phyloP scores from a whole-genome alignment of 2,329 filamentous ascomycete species.

The Penicillium brasilianum region DNA sequence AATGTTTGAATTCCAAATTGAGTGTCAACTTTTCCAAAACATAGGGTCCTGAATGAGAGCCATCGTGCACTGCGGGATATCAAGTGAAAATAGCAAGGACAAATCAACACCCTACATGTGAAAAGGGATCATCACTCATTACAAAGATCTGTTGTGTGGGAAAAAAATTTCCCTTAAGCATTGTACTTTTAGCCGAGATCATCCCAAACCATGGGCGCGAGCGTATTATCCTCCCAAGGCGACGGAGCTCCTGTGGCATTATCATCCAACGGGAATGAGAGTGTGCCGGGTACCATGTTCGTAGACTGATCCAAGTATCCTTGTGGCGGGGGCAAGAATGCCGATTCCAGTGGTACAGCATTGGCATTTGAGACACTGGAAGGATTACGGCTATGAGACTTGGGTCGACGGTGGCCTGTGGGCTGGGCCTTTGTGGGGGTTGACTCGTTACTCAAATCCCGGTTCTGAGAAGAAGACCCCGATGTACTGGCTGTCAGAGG shows the following conservation, averaged over 20 bases:
- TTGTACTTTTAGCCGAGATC: slow-evolving; percentile 31
- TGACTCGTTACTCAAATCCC: slow-evolving; percentile 18
- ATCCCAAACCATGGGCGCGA: slow-evolving; percentile 50
- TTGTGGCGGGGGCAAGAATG: slow-evolving; percentile 40
- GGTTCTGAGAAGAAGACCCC: slow-evolving; percentile 16
- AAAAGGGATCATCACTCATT: neutral
- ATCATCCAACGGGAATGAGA: slow-evolving; percentile 44
- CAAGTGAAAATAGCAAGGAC: slow-evolving; percentile 14
- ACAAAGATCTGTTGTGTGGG: slow-evolving; percentile 12
- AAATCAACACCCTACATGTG: neutral
- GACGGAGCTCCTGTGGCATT: slow-evolving; percentile 25
- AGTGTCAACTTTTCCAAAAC: neutral
- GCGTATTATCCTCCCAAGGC: slow-evolving; percentile 46
- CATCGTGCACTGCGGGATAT: slow-evolving; percentile 38
- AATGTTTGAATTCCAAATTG: neutral
- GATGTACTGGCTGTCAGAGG: slow-evolving; percentile 13
- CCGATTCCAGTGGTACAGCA: slow-evolving; percentile 37
- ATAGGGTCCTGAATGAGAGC: slow-evolving; percentile 15
- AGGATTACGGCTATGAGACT: slow-evolving; percentile 24
- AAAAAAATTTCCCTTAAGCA: neutral
- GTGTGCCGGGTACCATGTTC: slow-evolving; percentile 22
- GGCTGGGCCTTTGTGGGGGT: slow-evolving; percentile 19
- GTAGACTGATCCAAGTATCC: slow-evolving; percentile 32
- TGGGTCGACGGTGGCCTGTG: slow-evolving; percentile 13
- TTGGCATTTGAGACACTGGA: slow-evolving; percentile 22